Evolutionary conservation across 164 flowering plant genomes (phyloP).

Genomic region (Kalanchoe fedtschenkoi): DNA sequence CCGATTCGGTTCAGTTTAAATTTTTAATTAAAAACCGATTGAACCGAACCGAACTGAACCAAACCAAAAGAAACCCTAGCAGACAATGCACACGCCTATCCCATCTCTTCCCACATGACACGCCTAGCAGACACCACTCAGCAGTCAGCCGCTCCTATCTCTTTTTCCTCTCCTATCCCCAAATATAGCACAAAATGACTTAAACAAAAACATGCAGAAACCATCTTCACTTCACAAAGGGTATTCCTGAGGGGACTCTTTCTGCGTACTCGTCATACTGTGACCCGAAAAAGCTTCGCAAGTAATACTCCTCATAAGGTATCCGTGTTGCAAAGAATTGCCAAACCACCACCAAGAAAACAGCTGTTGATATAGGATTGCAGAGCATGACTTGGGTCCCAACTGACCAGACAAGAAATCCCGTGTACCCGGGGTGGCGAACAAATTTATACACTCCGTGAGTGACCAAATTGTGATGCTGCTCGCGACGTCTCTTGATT

Average conservation of each 20-base stretch:
- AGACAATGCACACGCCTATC: too few species aligned
- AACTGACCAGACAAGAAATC: neutral
- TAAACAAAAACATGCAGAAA: too few species aligned
- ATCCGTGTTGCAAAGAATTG: constrained; percentile 58
- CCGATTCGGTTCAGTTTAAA: too few species aligned
- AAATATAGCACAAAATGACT: too few species aligned
- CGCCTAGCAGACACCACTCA: too few species aligned
- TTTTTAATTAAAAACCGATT: too few species aligned
- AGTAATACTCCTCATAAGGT: constrained; percentile 80
- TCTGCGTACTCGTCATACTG: constrained; percentile 58
- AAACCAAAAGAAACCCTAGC: too few species aligned
- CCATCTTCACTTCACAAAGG: too few species aligned
- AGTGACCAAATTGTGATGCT: neutral
- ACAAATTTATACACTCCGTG: neutral
- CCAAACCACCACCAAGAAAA: constrained; percentile 65
- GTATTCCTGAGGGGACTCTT: constrained; percentile 76
- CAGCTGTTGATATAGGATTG: constrained; percentile 66
- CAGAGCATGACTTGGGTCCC: constrained; percentile 86
- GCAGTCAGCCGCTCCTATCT: too few species aligned
- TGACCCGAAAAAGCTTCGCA: constrained; percentile 77
- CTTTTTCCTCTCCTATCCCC: too few species aligned
- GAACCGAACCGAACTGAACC: too few species aligned
- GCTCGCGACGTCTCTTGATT: neutral
- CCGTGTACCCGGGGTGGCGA: neutral
- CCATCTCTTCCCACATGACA: too few species aligned